Evolutionary conservation across 768 basidiomycete species (phyloP).

Genomic region (Boletus rubescentipes): DNA sequence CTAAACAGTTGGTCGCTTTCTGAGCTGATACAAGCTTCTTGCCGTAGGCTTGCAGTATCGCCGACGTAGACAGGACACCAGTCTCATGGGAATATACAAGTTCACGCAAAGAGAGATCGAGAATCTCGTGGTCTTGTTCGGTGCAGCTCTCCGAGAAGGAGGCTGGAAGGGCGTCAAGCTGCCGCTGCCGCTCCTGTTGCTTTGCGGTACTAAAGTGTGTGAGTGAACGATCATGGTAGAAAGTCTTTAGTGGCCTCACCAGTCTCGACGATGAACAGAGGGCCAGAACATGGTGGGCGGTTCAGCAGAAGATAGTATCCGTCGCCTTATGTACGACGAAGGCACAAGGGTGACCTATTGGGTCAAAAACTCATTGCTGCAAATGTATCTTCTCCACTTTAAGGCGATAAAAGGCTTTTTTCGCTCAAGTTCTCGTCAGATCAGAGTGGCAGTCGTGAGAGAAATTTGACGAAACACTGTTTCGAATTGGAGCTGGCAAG

Average conservation of each 20-base stretch:
- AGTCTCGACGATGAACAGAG: constrained; percentile 29
- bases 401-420: background rate
- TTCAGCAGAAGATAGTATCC: background rate
- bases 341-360: background rate
- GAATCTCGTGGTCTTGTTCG: constrained; percentile 36
- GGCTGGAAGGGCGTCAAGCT: constrained; percentile 30
- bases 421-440: background rate
- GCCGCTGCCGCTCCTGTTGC: constrained; percentile 30
- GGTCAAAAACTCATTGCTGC: background rate
- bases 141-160: constrained; percentile 31
- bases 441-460: constrained; percentile 8
- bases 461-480: background rate
- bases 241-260: constrained; percentile 19
- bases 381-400: background rate
- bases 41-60: constrained; percentile 40
- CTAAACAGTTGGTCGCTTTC: constrained; percentile 48
- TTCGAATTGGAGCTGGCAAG: background rate
- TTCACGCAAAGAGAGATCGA: constrained; percentile 37
- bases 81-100: constrained; percentile 35
- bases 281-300: constrained; percentile 22
- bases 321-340: constrained; percentile 10
- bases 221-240: background rate
- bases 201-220: constrained; percentile 31
- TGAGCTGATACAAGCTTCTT: constrained; percentile 41
- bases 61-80: constrained; percentile 26